Evolutionary conservation across 2,329 filamentous ascomycete genomes (phyloP).

Genomic region (Nemania sp.): DNA sequence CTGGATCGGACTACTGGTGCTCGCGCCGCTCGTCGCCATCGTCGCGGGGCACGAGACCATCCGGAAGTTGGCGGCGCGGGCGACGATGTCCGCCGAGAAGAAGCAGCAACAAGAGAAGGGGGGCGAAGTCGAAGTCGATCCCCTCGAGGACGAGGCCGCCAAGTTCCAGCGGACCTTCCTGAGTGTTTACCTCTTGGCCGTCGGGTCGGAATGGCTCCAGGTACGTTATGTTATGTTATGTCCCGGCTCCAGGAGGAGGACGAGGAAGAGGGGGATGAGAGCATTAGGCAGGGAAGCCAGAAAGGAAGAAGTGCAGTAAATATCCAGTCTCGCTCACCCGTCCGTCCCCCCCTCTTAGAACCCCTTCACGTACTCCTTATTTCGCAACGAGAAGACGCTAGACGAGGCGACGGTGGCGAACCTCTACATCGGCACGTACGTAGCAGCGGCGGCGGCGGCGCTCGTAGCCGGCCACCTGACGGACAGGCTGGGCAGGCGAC

Average conservation of each 20-base stretch:
- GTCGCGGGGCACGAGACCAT: constrained; percentile 27
- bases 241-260: not conserved
- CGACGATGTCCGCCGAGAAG: constrained; percentile 11
- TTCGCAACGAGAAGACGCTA: constrained; percentile 40
- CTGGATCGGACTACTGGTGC: constrained; percentile 33
- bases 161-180: constrained; percentile 34
- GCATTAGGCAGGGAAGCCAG: not conserved
- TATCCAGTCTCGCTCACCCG: constrained; percentile 16
- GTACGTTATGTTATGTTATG: constrained; percentile 39
- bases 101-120: too few relatives aligned
- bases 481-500: constrained; percentile 55
- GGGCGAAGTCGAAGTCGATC: not conserved
- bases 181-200: constrained; percentile 52
- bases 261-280: not conserved
- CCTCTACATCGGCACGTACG: constrained; percentile 51
- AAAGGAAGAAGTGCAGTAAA: too few relatives aligned
- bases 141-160: constrained; percentile 26
- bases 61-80: not conserved
- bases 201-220: constrained; percentile 58
- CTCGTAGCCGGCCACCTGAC: constrained; percentile 53
- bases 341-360: constrained; percentile 22
- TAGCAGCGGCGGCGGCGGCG: constrained; percentile 49
- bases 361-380: constrained; percentile 41
- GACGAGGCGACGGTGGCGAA: constrained; percentile 42
- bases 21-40: constrained; percentile 30